phyloP scores from a whole-genome alignment of 176 grass and related monocot species.

The Urochloa ruziziensis region DNA sequence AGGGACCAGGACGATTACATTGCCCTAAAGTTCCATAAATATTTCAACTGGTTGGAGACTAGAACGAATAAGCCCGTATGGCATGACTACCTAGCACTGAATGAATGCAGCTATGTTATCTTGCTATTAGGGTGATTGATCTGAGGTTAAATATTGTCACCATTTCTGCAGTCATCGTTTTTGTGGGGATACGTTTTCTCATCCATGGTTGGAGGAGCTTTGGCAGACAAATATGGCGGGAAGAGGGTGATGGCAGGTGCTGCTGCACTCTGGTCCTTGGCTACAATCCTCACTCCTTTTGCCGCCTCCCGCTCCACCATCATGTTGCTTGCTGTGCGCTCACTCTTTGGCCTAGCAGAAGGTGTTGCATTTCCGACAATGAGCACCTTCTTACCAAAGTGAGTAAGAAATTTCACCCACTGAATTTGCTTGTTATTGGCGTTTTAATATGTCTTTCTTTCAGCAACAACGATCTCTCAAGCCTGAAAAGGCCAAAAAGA shows the following conservation, averaged over 20 bases:
- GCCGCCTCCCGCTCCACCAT: slow-evolving; percentile 66
- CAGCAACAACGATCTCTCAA: not conserved
- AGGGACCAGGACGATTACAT: not conserved
- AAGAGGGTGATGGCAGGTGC: slow-evolving; percentile 90
- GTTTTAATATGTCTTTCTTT: not conserved
- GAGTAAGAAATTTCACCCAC: slow-evolving; percentile 16
- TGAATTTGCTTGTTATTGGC: not conserved
- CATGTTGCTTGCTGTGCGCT: slow-evolving; percentile 67
- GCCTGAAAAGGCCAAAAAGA: not conserved
- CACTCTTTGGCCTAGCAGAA: slow-evolving; percentile 86
- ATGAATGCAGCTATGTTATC: too few relatives aligned
- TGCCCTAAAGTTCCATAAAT: not conserved
- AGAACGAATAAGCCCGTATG: too few relatives aligned
- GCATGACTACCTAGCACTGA: too few relatives aligned
- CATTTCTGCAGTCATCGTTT: slow-evolving; percentile 77
- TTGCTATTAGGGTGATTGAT: not conserved
- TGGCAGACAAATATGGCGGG: slow-evolving; percentile 88
- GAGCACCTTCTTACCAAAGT: slow-evolving; percentile 94
- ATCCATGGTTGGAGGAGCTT: slow-evolving; percentile 86
- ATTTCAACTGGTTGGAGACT: too few relatives aligned
- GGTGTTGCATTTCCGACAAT: slow-evolving; percentile 97
- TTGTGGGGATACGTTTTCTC: slow-evolving; percentile 93
- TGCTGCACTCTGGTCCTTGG: slow-evolving; percentile 83
- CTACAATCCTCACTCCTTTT: slow-evolving; percentile 95
- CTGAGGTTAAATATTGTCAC: not conserved